Evolutionary conservation across 495 filamentous ascomycete genomes (phyloP).

Genomic region (Talaromyces proteolyticus): DNA sequence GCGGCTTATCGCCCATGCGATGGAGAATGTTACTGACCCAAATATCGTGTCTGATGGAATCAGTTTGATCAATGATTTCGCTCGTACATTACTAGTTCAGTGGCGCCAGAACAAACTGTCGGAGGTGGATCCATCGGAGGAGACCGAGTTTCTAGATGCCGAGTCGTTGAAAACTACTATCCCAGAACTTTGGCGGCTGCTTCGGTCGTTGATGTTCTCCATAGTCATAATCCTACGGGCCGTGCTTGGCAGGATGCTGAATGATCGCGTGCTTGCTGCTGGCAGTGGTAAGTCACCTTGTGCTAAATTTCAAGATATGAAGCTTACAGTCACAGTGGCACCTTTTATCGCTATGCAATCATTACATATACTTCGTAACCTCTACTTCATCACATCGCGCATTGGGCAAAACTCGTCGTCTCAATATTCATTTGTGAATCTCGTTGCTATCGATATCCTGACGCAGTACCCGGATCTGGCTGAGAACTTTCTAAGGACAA

Average conservation of each 20-base stretch:
- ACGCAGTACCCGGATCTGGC: conserved; percentile 64
- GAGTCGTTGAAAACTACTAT: conserved; percentile 67
- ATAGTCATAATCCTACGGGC: conserved; percentile 71
- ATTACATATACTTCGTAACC: conserved; percentile 71
- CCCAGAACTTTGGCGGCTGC: conserved; percentile 72
- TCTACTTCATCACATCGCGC: conserved; percentile 84
- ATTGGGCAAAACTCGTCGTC: conserved; percentile 68
- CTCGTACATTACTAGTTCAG: conserved; percentile 62
- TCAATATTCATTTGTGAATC: conserved; percentile 77
- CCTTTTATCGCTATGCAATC: conserved; percentile 70
- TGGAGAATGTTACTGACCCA: conserved; percentile 59
- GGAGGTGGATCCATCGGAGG: conserved; percentile 73
- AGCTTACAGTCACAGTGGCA: conserved; percentile 35
- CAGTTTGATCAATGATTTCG: conserved; percentile 68
- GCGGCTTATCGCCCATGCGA: conserved; percentile 64
- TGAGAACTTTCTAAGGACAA: conserved; percentile 62
- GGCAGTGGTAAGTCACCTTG: conserved; percentile 41
- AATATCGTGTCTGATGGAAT: conserved; percentile 57
- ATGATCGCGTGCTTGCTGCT: conserved; percentile 46
- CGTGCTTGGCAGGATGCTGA: conserved; percentile 61
- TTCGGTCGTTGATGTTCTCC: conserved; percentile 76
- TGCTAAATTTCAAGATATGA: conserved; percentile 8
- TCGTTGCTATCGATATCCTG: conserved; percentile 86
- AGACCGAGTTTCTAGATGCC: conserved; percentile 58
- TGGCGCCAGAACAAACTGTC: conserved; percentile 86